Evolutionary conservation across 345 rosid species (phyloP).

Genomic region (Melaleuca alternifolia): DNA sequence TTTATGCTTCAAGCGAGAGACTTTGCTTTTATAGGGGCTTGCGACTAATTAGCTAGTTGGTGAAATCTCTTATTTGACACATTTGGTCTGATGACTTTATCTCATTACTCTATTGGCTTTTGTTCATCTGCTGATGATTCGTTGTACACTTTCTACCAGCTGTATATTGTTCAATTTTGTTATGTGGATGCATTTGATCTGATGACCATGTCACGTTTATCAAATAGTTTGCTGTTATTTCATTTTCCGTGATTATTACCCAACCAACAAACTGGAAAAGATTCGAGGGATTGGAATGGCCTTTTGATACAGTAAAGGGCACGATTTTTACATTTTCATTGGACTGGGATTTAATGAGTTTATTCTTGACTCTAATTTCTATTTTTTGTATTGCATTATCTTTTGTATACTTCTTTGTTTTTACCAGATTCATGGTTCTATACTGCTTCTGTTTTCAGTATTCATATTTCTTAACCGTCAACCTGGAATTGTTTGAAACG

Average conservation of each 20-base stretch:
- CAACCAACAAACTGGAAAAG: background rate
- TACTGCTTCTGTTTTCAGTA: background rate
- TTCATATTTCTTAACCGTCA: background rate
- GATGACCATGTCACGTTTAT: background rate
- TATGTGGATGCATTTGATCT: background rate
- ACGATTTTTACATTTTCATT: background rate
- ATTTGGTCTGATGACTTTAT: background rate
- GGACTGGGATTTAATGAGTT: background rate
- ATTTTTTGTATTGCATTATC: background rate
- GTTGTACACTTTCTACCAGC: background rate
- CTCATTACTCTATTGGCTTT: background rate
- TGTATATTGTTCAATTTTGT: background rate
- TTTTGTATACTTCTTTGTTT: background rate
- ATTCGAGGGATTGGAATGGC: background rate
- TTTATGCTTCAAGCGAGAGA: background rate
- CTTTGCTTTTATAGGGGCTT: background rate
- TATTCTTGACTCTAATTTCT: background rate
- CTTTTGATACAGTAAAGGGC: background rate
- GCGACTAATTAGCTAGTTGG: background rate
- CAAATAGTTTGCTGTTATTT: background rate
- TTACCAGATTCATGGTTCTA: background rate
- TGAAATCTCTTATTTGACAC: background rate
- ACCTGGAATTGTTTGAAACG: background rate
- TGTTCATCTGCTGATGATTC: background rate
- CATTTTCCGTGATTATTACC: background rate